Percentiles rank a stretch among this genome's conserved stretches.
Evolutionary conservation across 129 eudicot genomes (phyloP).

Genomic region (Escallonia herrerae): DNA sequence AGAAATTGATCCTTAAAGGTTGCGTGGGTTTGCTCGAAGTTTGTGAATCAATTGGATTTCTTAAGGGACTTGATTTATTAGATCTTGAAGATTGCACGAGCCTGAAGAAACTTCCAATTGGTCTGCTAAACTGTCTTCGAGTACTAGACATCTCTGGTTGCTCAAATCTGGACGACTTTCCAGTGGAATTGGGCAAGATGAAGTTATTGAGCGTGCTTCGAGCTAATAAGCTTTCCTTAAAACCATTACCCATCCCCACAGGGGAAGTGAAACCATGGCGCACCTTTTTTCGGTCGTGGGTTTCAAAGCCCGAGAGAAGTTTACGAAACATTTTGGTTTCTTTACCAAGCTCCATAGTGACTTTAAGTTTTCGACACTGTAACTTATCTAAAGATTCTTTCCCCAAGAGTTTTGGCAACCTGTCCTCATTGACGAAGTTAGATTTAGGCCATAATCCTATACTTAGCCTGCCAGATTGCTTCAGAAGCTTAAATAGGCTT

Average conservation of each 20-base stretch:
- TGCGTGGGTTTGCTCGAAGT: not conserved
- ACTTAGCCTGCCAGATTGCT: not conserved
- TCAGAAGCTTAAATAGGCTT: not conserved
- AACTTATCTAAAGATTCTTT: conserved; percentile 10
- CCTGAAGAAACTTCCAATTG: not conserved
- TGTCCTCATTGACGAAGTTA: conserved; percentile 1
- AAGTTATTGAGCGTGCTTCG: not conserved
- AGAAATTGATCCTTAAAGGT: conserved; percentile 3
- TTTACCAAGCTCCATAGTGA: conserved; percentile 10
- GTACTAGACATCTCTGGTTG: not conserved
- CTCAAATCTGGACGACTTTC: not conserved
- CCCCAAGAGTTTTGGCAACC: conserved; percentile 6
- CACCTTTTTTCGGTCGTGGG: not conserved
- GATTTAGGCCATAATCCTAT: not conserved
- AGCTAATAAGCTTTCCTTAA: not conserved
- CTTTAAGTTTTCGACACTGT: not conserved
- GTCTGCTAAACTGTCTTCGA: not conserved
- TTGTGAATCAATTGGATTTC: not conserved
- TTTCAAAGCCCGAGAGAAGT: not conserved
- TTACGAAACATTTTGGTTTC: not conserved
- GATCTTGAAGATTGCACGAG: not conserved
- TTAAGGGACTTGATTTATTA: not conserved
- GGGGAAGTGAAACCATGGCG: not conserved
- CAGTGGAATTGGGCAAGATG: not conserved
- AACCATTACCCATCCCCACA: not conserved